Evolutionary conservation across 768 basidiomycete genomes (phyloP), one percentile per base, ranked within the genome.

Genomic region (Russula dissimulans): DNA sequence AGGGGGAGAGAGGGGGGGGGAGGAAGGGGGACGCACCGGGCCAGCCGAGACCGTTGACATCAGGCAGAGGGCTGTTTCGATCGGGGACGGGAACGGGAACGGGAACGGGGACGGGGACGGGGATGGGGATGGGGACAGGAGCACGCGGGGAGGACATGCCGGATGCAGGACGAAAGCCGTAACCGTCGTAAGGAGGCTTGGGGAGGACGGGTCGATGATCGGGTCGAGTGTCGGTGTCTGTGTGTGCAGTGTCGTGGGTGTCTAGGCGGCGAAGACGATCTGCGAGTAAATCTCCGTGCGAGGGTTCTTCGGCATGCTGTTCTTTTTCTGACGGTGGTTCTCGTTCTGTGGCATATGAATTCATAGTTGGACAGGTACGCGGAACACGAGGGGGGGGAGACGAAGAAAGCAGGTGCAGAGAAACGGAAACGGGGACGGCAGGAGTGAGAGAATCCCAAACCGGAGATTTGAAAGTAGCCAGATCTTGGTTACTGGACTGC

Each of bases 41-140:
- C 93, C 94, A 95, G 7, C 93, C 94, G 9, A 97, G 80, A 56
- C 94, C 94, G 68, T 92, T 81, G 52, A 81, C 73, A 72, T 77
- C 77, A 48, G 76, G 73, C 49, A 78, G 67, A 65, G 78, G 73
- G 69, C 71, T 72, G 32, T 52, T 65, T 52, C 69, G 68, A 54
- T 60, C 65, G 60, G 68, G 65, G 58, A 72, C 64, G 18, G 72
- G 65, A 26, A 72, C 64, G 22, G 22, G 22, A 26, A 26, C 22
- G 22, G 22, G 22, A 26, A 26, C 22, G 22, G 22, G 22, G 22
- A 26, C 22, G 22, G 22, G 22, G 22, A 26, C 22, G 22, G 65
- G n/a, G n/a, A n/a, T n/a, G n/a, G n/a, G n/a, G n/a, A n/a, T n/a
- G n/a, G n/a, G n/a, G 58, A 72, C 64, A 18, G 72, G 65, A 26